phyloP scores from a whole-genome alignment of 108 stramenopile genomes.

The Fistulifera pelliculosa region DNA sequence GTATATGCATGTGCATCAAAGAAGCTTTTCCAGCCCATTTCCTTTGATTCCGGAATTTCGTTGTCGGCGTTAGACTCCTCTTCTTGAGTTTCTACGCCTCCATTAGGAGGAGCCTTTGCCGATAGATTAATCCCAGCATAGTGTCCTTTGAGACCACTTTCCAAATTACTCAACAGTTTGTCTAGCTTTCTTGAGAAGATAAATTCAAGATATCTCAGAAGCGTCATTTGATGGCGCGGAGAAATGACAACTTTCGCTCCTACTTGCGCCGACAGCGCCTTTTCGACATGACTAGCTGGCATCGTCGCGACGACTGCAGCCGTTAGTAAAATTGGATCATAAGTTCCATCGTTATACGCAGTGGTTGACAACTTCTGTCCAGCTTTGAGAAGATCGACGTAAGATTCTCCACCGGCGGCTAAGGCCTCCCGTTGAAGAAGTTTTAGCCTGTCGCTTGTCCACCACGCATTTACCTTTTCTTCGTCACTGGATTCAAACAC shows the following conservation, averaged over 20 bases:
- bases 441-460: slow-evolving; percentile 67
- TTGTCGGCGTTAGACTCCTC: neutral
- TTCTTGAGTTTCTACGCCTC: slow-evolving; percentile 19
- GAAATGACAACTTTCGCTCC: slow-evolving; percentile 16
- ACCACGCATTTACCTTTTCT: slow-evolving; percentile 58
- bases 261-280: slow-evolving; percentile 3
- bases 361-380: slow-evolving; percentile 63
- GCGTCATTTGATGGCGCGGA: slow-evolving; percentile 35
- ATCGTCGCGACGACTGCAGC: slow-evolving; percentile 68
- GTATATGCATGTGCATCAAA: slow-evolving; percentile 71
- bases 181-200: slow-evolving; percentile 62
- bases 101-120: slow-evolving; percentile 42
- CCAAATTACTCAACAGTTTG: slow-evolving; percentile 64
- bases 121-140: slow-evolving; percentile 61
- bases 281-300: slow-evolving; percentile 29
- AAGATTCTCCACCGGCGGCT: slow-evolving; percentile 31
- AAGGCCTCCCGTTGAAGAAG: slow-evolving; percentile 51
- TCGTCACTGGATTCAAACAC: slow-evolving; percentile 67
- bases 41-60: slow-evolving; percentile 10
- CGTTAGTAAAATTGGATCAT: slow-evolving; percentile 54
- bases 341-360: slow-evolving; percentile 54
- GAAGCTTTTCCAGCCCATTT: slow-evolving; percentile 72
- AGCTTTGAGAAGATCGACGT: slow-evolving; percentile 39
- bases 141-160: slow-evolving; percentile 67
- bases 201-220: slow-evolving; percentile 57